These are phyloP conservation scores for Colletotrichum abscissum DNA, from an alignment of 2,329 filamentous ascomycete species.

Conservation along the genomic window DNA sequence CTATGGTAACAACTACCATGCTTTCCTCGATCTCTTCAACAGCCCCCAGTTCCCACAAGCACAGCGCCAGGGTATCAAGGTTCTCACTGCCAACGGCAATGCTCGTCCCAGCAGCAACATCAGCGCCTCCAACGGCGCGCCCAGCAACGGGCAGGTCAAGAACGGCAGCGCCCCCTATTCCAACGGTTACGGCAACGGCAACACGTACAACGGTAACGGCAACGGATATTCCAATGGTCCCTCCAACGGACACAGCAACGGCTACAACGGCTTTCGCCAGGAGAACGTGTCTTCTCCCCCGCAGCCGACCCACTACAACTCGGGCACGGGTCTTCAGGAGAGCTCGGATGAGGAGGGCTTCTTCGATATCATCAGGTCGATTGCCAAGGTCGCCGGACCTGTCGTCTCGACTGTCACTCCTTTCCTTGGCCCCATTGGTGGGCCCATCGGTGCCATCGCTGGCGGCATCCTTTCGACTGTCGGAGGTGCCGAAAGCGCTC, in stretches of 20 bases:
- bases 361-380: not conserved
- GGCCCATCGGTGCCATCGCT: not conserved
- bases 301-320: not conserved
- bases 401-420: not conserved
- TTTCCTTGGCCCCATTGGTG: not conserved
- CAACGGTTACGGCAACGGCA: not conserved
- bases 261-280: not conserved
- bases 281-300: not conserved
- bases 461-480: not conserved
- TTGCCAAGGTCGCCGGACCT: not conserved
- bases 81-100: not conserved
- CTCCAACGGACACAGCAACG: not conserved
- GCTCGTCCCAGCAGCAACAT: not conserved
- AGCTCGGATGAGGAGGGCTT: not conserved
- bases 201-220: not conserved
- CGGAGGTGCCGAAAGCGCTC: not conserved
- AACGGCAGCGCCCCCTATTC: no score
- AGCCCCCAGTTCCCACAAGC: not conserved
- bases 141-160: no score
- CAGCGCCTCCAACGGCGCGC: not conserved
- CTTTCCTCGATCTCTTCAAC: slow-evolving; percentile 34
- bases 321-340: not conserved
- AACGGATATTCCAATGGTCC: not conserved
- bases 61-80: not conserved
- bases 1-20: slow-evolving; percentile 39